Conservation (phyloP, 1,284 basidiomycete genomes). For the Cryptococcus neoformans region DNA sequence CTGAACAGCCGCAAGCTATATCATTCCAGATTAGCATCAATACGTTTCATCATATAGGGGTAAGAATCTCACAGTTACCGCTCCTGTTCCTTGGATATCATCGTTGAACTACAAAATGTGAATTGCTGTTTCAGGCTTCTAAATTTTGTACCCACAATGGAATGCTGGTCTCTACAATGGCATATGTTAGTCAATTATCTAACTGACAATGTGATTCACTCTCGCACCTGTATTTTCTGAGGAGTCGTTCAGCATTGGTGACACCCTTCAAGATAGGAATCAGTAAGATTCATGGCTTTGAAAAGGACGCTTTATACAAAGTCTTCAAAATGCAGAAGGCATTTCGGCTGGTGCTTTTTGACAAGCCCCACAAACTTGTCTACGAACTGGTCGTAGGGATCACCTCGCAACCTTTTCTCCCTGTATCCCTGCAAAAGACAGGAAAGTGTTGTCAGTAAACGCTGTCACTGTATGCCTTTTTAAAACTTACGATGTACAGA, state of each 20-base stretch:
- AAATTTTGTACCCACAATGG: constrained; percentile 54
- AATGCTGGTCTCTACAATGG: constrained; percentile 59
- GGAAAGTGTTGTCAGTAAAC: background rate
- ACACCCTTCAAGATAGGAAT: constrained; percentile 23
- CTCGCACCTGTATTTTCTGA: constrained; percentile 46
- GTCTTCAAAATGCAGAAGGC: constrained; percentile 43
- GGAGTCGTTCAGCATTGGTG: constrained; percentile 65
- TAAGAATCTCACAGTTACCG: constrained; percentile 57
- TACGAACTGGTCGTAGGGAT: constrained; percentile 38
- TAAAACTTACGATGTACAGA: constrained; percentile 30
- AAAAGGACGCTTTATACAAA: constrained; percentile 21
- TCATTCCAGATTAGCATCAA: constrained; percentile 49
- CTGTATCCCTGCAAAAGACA: constrained; percentile 27
- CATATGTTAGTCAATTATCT: constrained; percentile 18
- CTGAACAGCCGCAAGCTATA: constrained; percentile 59
- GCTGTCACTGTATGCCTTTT: background rate
- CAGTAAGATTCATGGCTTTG: background rate
- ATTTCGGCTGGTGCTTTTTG: constrained; percentile 33
- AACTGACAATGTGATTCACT: too few relatives aligned
- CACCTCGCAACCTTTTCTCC: constrained; percentile 34
- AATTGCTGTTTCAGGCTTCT: background rate
- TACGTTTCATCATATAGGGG: constrained; percentile 55
- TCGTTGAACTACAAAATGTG: constrained; percentile 63
- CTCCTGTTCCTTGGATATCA: constrained; percentile 74
- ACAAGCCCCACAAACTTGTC: constrained; percentile 41